Conservation (phyloP, 805 yeast genomes). For the Lachancea kluyveri region DNA sequence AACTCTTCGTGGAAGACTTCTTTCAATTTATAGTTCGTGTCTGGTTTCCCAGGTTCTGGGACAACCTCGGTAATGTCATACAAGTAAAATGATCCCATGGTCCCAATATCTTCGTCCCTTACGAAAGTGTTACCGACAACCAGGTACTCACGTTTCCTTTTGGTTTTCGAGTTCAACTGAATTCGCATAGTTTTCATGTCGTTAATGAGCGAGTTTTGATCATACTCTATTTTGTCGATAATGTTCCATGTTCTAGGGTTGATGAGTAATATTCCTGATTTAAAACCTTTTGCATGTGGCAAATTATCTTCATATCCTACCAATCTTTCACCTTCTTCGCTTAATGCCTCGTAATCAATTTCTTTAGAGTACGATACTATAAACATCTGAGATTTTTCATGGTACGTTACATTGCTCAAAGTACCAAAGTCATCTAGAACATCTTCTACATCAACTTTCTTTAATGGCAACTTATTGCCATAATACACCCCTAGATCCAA, state of each 20-base stretch:
- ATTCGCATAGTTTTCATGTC: conserved; percentile 31
- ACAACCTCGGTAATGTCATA: conserved; percentile 75
- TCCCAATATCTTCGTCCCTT: conserved; percentile 73
- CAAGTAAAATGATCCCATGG: conserved; percentile 71
- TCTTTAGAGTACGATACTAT: conserved; percentile 55
- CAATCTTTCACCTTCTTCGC: conserved; percentile 64
- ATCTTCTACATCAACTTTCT: conserved; percentile 42
- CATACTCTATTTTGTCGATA: conserved; percentile 62
- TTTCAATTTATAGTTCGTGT: conserved; percentile 72
- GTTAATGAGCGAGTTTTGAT: conserved; percentile 54
- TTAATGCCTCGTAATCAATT: conserved; percentile 57
- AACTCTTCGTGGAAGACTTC: conserved; percentile 65
- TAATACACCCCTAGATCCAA: conserved; percentile 40
- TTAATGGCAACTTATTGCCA: conserved; percentile 56
- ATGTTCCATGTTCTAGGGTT: conserved; percentile 74
- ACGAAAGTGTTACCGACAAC: conserved; percentile 74
- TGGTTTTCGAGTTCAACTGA: conserved; percentile 34
- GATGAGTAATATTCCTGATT: conserved; percentile 56
- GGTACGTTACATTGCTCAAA: conserved; percentile 61
- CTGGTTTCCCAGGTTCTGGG: conserved; percentile 85
- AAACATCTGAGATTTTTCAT: conserved; percentile 56
- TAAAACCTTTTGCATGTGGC: conserved; percentile 50
- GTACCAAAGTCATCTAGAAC: conserved; percentile 34
- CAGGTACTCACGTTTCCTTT: conserved; percentile 54
- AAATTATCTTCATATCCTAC: conserved; percentile 45